These are phyloP conservation scores for Diutina neorugosa DNA, from an alignment of 1,139 yeast species.

Conservation along the genomic window DNA sequence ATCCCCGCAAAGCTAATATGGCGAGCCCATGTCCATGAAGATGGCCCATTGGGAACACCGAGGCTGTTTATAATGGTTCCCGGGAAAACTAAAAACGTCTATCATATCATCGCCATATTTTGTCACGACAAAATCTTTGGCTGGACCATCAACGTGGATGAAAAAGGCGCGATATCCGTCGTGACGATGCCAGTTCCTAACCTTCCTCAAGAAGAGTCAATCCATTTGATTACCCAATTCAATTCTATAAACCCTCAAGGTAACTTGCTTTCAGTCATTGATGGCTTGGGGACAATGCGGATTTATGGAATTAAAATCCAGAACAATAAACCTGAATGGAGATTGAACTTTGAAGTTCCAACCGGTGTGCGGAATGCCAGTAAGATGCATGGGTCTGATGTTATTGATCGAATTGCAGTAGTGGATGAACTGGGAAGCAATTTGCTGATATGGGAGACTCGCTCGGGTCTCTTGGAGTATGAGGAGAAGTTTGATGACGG, in stretches of 20 bases:
- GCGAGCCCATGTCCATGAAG: neutral
- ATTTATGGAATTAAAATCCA: conserved; percentile 6
- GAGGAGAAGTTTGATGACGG: conserved; percentile 30
- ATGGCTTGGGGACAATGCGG: conserved; percentile 43
- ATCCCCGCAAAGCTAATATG: neutral
- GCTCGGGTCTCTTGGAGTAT: conserved; percentile 57
- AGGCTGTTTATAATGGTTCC: neutral
- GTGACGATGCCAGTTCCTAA: neutral
- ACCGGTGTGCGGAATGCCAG: conserved; percentile 46
- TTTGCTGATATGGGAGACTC: conserved; percentile 68
- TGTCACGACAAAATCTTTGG: neutral
- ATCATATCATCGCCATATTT: neutral
- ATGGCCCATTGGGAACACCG: neutral
- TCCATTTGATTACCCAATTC: neutral
- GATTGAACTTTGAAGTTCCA: conserved; percentile 29
- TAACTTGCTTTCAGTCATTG: conserved; percentile 30
- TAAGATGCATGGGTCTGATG: conserved; percentile 57
- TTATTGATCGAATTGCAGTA: conserved; percentile 59
- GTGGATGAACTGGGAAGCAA: conserved; percentile 39
- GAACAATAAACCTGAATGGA: conserved; percentile 31
- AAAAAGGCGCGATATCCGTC: neutral
- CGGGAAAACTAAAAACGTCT: neutral
- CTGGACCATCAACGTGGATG: neutral
- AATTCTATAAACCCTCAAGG: neutral
- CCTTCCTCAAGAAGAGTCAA: neutral